A percentile compares a stretch with the other conserved stretches of the same genome.
Evolutionary conservation across 2,329 filamentous ascomycete genomes (phyloP).

Genomic region (Blumeriella jaapii): DNA sequence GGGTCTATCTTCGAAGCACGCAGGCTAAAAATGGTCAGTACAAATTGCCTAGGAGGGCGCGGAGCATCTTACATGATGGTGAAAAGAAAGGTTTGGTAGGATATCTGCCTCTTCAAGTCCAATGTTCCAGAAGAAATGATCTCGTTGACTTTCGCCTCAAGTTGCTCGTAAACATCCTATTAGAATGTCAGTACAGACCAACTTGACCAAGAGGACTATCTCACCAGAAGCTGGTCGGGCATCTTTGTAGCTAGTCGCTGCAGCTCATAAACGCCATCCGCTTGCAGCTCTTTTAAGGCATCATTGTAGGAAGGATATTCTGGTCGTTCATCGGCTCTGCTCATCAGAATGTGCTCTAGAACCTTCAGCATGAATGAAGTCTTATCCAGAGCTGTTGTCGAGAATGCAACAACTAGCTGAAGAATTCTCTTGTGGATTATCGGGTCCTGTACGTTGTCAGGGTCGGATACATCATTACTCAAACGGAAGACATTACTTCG

Average conservation of each 20-base stretch:
- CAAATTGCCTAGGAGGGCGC: too few species aligned
- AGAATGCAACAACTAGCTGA: slow-evolving; percentile 74
- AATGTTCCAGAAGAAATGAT: slow-evolving; percentile 60
- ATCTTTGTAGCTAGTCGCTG: slow-evolving; percentile 83
- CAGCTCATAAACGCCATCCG: slow-evolving; percentile 74
- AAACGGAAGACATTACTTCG: slow-evolving; percentile 32
- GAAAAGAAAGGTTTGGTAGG: slow-evolving; percentile 83
- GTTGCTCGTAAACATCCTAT: slow-evolving; percentile 69
- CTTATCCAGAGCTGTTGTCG: slow-evolving; percentile 66
- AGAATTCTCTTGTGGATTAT: slow-evolving; percentile 72
- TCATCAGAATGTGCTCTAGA: slow-evolving; percentile 81
- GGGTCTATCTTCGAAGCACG: slow-evolving; percentile 66
- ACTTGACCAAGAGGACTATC: neutral
- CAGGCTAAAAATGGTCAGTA: slow-evolving; percentile 44
- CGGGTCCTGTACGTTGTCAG: slow-evolving; percentile 49
- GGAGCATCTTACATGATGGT: slow-evolving; percentile 60
- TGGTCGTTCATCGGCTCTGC: slow-evolving; percentile 62
- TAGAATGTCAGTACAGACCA: slow-evolving; percentile 9
- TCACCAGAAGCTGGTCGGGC: slow-evolving; percentile 67
- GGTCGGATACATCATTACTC: slow-evolving; percentile 25
- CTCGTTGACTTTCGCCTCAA: slow-evolving; percentile 73
- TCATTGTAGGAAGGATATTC: slow-evolving; percentile 69
- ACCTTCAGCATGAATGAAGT: slow-evolving; percentile 77
- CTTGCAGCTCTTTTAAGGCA: slow-evolving; percentile 79
- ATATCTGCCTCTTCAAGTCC: slow-evolving; percentile 75